A percentile compares a stretch with the other conserved stretches of the same genome.
Conservation (phyloP, 345 rosid species). For the Rhizophora mangle region DNA sequence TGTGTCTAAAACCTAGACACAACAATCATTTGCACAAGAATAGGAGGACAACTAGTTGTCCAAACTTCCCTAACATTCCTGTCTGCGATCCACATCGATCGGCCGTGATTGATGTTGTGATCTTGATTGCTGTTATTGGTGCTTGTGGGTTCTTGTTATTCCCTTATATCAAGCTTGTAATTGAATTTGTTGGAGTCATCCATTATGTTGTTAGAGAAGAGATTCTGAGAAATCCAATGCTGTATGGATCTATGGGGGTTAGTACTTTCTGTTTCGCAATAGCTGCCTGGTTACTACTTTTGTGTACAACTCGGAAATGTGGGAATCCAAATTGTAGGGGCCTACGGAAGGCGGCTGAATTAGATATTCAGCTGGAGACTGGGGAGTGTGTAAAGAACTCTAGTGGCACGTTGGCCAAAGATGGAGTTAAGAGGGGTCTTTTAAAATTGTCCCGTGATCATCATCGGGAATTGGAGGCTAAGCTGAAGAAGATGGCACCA, state of each 20-base stretch:
- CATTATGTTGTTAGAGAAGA: slow-evolving; percentile 59
- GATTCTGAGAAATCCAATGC: slow-evolving; percentile 52
- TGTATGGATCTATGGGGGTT: slow-evolving; percentile 65
- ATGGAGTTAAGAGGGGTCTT: slow-evolving; percentile 49
- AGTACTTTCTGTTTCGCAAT: slow-evolving; percentile 56
- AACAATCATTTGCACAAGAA: slow-evolving; percentile 34
- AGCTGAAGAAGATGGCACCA: slow-evolving; percentile 80
- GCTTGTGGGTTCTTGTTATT: slow-evolving; percentile 74
- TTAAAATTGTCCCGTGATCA: slow-evolving; percentile 71
- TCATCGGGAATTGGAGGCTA: slow-evolving; percentile 65
- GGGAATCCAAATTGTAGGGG: slow-evolving; percentile 85
- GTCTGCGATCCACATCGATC: slow-evolving; percentile 63
- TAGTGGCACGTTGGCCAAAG: slow-evolving; percentile 29
- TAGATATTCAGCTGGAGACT: slow-evolving; percentile 88
- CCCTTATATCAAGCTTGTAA: slow-evolving; percentile 53
- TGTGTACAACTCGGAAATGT: slow-evolving; percentile 62
- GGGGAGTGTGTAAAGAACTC: slow-evolving; percentile 80
- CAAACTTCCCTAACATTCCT: slow-evolving; percentile 37
- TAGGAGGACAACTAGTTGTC: slow-evolving; percentile 35
- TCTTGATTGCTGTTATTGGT: slow-evolving; percentile 63
- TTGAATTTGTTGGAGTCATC: slow-evolving; percentile 41
- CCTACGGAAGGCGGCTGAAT: slow-evolving; percentile 69
- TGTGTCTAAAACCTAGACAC: slow-evolving; percentile 39
- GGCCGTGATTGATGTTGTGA: slow-evolving; percentile 67
- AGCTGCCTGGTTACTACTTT: slow-evolving; percentile 58